phyloP scores from a whole-genome alignment of 345 rosid genomes.

The Rhizophora apiculata region DNA sequence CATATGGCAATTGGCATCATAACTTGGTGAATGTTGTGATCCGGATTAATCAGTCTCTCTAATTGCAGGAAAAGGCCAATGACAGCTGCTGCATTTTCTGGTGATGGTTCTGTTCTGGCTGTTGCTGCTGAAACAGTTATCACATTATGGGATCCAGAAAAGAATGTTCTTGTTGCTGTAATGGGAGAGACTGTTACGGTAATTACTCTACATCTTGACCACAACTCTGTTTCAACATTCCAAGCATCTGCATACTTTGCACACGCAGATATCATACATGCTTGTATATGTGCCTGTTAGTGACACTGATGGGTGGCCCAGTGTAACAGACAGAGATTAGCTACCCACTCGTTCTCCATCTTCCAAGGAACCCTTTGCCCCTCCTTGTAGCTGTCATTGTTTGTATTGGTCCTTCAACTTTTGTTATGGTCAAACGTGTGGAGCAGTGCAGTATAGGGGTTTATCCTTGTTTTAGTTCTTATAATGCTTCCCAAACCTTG shows the following conservation, averaged over 20 bases:
- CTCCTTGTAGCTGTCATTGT: not conserved
- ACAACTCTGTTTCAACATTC: not conserved
- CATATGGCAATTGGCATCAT: not conserved
- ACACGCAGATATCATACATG: not conserved
- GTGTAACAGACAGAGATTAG: not conserved
- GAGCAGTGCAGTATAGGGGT: no score
- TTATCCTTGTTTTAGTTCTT: no score
- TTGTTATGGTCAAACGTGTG: not conserved
- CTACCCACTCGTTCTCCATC: not conserved
- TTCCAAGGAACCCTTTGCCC: not conserved
- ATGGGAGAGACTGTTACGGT: conserved; percentile 69
- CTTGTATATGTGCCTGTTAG: not conserved
- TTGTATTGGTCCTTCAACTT: not conserved
- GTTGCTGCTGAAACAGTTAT: conserved; percentile 89
- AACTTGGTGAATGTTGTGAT: not conserved
- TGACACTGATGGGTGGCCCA: not conserved
- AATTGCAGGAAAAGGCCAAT: conserved; percentile 68
- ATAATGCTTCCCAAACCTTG: no score
- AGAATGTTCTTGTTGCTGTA: conserved; percentile 72
- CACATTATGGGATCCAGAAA: conserved; percentile 86
- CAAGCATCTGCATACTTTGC: not conserved
- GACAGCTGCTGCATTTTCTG: conserved; percentile 94
- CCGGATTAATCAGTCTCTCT: conserved; percentile 16
- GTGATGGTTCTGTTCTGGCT: conserved; percentile 94
- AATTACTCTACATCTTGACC: conserved; percentile 14